Evolutionary conservation across 192 early-diverging fungal species (phyloP), one percentile per base, ranked within the genome.

Genomic region (Podila verticillata): DNA sequence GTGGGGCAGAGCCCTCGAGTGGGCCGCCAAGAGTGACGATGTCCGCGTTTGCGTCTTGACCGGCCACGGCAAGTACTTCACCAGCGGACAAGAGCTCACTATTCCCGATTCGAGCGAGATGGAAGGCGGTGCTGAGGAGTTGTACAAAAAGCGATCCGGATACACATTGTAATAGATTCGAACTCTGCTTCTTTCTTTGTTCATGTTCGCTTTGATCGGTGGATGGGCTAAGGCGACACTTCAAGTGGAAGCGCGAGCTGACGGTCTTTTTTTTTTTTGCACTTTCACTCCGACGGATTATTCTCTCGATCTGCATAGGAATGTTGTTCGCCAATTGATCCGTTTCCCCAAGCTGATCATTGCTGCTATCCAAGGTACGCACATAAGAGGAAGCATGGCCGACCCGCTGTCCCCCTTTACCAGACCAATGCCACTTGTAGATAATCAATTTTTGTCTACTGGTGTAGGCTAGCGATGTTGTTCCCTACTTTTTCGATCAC

Each of bases 291-390:
- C n/a, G 10, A 22, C 8, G 17, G 20, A 26, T 54, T 54, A 8
- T 24, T 24, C 8, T 20, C 1, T 60, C 9, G 39, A 12, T 36
- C 24, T 44, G 7, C 5, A 29, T 65, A 80, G 77, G 17, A 80
- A 80, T 1, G 77, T 80, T 47, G 79, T 87, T 48, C 49, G 57
- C 54, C 67, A 83, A 5, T 63, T 92, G 73, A 89, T 94, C 32
- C 77, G 86, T 48, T 93, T 90, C 57, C 93, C 91, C 34, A 90
- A 92, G 60, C 75, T 93, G 12, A 82, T 94, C 13, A 89, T 94
- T 68, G 92, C 85, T 20, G 92, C 89, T 20, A 83, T 93, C 57
- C 92, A 94, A 69, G 93, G 89, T 85, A 83, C 26, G 32, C 12
- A 59, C 7, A 35, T 7, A 9, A 4, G 13, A 15, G 39, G 39